phyloP scores from a whole-genome alignment of 768 basidiomycete species.

The Botryobasidium botryosum region DNA sequence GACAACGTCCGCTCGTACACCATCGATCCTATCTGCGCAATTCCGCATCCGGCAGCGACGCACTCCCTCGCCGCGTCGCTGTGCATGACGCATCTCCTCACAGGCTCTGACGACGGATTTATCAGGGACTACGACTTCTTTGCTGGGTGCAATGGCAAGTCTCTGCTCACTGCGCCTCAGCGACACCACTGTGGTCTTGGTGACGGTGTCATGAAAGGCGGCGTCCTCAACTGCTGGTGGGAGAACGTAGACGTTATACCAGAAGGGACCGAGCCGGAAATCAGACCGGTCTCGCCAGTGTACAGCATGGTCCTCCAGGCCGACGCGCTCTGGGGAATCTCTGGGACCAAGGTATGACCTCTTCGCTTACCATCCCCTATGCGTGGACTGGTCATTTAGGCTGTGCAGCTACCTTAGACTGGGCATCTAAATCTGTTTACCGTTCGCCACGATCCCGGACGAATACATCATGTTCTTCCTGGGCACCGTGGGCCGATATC shows the following conservation, averaged over 20 bases:
- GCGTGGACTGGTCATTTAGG: no score
- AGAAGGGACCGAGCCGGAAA: constrained; percentile 14
- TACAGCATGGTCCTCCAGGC: constrained; percentile 85
- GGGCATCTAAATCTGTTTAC: constrained; percentile 92
- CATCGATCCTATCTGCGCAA: constrained; percentile 80
- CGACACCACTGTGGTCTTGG: constrained; percentile 79
- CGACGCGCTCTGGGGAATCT: constrained; percentile 83
- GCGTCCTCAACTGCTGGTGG: constrained; percentile 82
- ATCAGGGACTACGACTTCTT: constrained; percentile 89
- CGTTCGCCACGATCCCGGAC: constrained; percentile 81
- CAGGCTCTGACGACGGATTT: constrained; percentile 87
- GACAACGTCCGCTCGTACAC: constrained; percentile 41
- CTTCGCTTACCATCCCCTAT: no score
- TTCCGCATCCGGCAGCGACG: constrained; percentile 76
- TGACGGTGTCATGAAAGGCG: constrained; percentile 81
- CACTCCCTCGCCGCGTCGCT: constrained; percentile 74
- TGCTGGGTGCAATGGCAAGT: constrained; percentile 71
- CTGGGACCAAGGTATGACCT: constrained; percentile 56
- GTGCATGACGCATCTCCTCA: constrained; percentile 77
- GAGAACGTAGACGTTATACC: constrained; percentile 44
- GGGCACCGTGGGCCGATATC: constrained; percentile 75
- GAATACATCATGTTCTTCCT: constrained; percentile 48
- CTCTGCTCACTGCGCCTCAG: constrained; percentile 75
- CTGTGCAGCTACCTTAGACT: no score
- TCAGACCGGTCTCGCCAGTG: constrained; percentile 38